phyloP scores from a whole-genome alignment of 73 alveolate genomes.

The Uronychia binucleata region DNA sequence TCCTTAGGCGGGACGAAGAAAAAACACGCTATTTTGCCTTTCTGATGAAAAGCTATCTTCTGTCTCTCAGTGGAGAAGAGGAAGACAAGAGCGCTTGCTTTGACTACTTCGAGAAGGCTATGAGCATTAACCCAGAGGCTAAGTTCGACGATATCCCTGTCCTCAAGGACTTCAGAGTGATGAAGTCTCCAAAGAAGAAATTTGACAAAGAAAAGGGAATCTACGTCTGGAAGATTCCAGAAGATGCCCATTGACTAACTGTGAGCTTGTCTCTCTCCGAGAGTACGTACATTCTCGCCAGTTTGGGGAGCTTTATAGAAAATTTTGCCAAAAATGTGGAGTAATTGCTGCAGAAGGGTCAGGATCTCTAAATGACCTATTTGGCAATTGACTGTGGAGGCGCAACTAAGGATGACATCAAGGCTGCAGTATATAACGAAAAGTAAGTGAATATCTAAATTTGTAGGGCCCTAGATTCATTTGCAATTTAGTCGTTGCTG shows the following conservation, averaged over 20 bases:
- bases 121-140: background rate
- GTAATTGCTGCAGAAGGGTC: background rate
- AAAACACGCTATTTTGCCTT: background rate
- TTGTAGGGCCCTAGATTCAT: background rate
- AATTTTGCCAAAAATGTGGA: background rate
- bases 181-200: background rate
- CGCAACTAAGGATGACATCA: background rate
- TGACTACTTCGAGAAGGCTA: background rate
- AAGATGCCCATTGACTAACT: background rate
- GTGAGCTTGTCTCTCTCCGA: background rate
- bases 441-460: background rate
- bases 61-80: background rate
- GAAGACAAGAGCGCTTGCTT: background rate
- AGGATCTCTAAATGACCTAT: background rate
- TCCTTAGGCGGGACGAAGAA: background rate
- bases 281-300: background rate
- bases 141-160: background rate
- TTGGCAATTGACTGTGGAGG: background rate
- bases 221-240: background rate
- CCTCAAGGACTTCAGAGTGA: background rate
- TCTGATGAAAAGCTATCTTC: background rate
- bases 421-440: background rate
- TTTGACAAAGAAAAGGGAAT: background rate
- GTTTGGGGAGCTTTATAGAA: background rate
- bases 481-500: background rate